Percentiles rank a stretch among this genome's conserved stretches.
Evolutionary conservation across 208 protist species (phyloP).

Genomic region (Zelonia costaricensis): DNA sequence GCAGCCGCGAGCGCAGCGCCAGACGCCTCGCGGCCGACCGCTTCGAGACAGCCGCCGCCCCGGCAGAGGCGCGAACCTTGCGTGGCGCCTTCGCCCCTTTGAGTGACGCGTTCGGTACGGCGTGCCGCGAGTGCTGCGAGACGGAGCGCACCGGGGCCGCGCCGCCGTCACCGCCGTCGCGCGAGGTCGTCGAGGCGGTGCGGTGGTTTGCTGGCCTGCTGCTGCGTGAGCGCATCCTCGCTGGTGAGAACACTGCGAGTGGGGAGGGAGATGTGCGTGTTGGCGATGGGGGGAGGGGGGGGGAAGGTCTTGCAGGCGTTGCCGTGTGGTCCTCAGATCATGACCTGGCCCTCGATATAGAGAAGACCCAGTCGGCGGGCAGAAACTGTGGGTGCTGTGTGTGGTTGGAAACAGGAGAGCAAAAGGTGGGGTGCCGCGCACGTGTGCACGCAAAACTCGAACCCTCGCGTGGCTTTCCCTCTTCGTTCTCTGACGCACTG

Average conservation of each 20-base stretch:
- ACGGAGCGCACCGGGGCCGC: not conserved
- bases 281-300: not conserved
- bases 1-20: slow-evolving; percentile 26
- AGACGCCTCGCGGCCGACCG: slow-evolving; percentile 12
- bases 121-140: slow-evolving; percentile 1
- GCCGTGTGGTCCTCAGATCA: too few species aligned
- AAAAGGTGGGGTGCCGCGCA: too few species aligned
- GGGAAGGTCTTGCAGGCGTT: too few species aligned
- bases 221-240: slow-evolving; percentile 8
- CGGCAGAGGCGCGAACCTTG: not conserved
- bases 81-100: not conserved
- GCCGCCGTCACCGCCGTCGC: slow-evolving; percentile 5
- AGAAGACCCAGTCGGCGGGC: too few species aligned
- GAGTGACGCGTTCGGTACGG: too few species aligned
- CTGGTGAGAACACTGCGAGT: too few species aligned
- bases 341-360: too few species aligned
- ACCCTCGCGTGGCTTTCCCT: too few species aligned
- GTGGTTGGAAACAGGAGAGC: too few species aligned
- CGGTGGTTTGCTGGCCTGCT: slow-evolving; percentile 4
- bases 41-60: slow-evolving; percentile 8
- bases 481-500: too few species aligned
- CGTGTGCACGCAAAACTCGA: too few species aligned
- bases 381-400: too few species aligned
- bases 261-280: not conserved
- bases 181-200: not conserved